phyloP scores from a whole-genome alignment of 257 asterid genomes.

The Leonotis leonurus region DNA sequence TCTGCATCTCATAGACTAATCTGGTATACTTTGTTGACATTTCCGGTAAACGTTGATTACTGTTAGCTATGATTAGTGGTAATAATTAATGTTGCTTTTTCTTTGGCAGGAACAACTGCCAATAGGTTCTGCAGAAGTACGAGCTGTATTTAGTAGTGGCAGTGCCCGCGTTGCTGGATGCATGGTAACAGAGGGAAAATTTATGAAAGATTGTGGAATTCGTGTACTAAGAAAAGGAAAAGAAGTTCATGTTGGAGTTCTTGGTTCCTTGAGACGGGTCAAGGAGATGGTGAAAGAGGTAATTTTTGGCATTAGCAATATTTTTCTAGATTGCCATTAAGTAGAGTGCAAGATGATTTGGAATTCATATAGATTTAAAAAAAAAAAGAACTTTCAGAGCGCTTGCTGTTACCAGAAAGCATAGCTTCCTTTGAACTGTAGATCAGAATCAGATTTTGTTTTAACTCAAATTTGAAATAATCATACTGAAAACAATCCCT shows the following conservation, averaged over 20 bases:
- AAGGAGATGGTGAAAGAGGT: conserved; percentile 98
- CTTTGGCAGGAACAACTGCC: conserved; percentile 68
- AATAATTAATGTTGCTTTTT: background rate
- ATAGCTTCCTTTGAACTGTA: background rate
- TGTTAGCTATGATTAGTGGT: background rate
- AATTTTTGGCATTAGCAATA: background rate
- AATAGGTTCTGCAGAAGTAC: conserved; percentile 82
- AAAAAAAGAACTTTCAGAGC: background rate
- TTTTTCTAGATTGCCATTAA: background rate
- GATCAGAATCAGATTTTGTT: background rate
- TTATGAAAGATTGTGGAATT: conserved; percentile 76
- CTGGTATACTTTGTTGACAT: background rate
- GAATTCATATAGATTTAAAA: background rate
- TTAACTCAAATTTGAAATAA: background rate
- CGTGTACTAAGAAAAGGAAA: conserved; percentile 73
- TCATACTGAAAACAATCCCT: background rate
- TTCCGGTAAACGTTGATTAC: background rate
- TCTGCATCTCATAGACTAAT: background rate
- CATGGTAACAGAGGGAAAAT: conserved; percentile 86
- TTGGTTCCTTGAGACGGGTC: conserved; percentile 78
- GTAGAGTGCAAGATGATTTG: background rate
- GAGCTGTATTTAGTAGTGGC: conserved; percentile 94
- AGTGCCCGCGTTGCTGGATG: conserved; percentile 98
- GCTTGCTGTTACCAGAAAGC: background rate
- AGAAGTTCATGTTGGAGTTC: conserved; percentile 64